phyloP scores from a whole-genome alignment of 768 basidiomycete genomes.

The Suillus discolor region DNA sequence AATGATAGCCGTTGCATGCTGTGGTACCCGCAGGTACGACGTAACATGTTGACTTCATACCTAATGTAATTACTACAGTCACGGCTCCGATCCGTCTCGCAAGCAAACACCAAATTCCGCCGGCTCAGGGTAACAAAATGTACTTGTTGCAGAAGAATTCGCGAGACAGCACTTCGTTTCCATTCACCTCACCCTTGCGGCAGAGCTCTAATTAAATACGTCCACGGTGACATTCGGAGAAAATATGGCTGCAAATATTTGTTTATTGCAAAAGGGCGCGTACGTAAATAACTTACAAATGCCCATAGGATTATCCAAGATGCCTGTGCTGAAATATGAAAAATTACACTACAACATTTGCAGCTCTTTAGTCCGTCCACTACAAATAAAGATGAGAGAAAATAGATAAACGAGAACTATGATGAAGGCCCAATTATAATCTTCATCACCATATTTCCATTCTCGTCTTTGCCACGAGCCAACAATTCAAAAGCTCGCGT shows the following conservation, averaged over 20 bases:
- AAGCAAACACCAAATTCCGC: background rate
- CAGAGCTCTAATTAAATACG: background rate
- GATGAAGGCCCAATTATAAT: slow-evolving; percentile 67
- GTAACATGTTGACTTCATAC: background rate
- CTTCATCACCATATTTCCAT: slow-evolving; percentile 86
- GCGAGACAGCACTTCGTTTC: background rate
- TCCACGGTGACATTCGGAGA: background rate
- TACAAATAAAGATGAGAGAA: slow-evolving; percentile 8
- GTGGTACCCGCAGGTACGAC: background rate
- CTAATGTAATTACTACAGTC: background rate
- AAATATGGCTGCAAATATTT: background rate
- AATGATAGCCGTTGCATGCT: background rate
- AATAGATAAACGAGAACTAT: background rate
- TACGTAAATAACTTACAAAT: slow-evolving; percentile 23
- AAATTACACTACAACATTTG: slow-evolving; percentile 12
- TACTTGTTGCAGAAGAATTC: background rate
- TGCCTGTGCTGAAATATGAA: slow-evolving; percentile 15
- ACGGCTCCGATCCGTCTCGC: background rate
- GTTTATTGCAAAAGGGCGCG: background rate
- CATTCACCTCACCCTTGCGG: background rate
- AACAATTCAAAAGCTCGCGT: slow-evolving; percentile 83
- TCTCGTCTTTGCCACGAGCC: slow-evolving; percentile 72
- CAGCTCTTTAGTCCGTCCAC: slow-evolving; percentile 11
- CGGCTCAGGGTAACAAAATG: background rate
- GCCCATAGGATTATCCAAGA: slow-evolving; percentile 6